These are phyloP conservation scores for Dinochytrium kinnereticum DNA, from an alignment of 371 early-diverging fungal genomes.

Conservation along the genomic window DNA sequence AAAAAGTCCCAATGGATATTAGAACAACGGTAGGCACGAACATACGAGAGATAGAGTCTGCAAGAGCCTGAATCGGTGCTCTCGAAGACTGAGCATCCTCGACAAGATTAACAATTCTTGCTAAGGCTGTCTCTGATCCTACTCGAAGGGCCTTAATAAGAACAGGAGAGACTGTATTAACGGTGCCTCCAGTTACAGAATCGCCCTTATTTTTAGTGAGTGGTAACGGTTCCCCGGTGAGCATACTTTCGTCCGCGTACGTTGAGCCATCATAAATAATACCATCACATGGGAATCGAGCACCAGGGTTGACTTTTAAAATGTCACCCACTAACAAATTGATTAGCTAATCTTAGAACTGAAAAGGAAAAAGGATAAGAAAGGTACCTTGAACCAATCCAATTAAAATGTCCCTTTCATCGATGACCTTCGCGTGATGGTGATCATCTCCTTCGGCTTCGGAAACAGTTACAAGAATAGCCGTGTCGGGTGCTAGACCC, in stretches of 20 bases:
- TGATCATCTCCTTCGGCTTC: slow-evolving; percentile 11
- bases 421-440: slow-evolving; percentile 50
- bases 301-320: slow-evolving; percentile 84
- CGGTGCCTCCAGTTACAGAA: slow-evolving; percentile 89
- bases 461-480: slow-evolving; percentile 62
- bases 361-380: slow-evolving; percentile 6
- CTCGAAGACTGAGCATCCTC: slow-evolving; percentile 84
- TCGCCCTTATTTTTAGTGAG: slow-evolving; percentile 75
- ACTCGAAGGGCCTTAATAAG: slow-evolving; percentile 67
- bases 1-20: slow-evolving; percentile 72
- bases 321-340: slow-evolving; percentile 67
- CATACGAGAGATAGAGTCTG: slow-evolving; percentile 77
- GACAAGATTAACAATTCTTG: slow-evolving; percentile 84
- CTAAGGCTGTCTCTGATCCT: slow-evolving; percentile 77
- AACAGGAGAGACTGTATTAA: slow-evolving; percentile 70
- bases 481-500: slow-evolving; percentile 78
- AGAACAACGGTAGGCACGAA: slow-evolving; percentile 90
- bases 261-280: slow-evolving; percentile 76
- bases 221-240: slow-evolving; percentile 97
- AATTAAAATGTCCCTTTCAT: slow-evolving; percentile 62
- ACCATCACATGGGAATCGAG: slow-evolving; percentile 93
- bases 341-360: not conserved
- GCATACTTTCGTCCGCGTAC: slow-evolving; percentile 94
- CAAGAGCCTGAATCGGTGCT: slow-evolving; percentile 84
- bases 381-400: slow-evolving; percentile 39